These are phyloP conservation scores for Lichtheimia hyalospora DNA, from an alignment of 371 early-diverging fungal species.

Conservation along the genomic window DNA sequence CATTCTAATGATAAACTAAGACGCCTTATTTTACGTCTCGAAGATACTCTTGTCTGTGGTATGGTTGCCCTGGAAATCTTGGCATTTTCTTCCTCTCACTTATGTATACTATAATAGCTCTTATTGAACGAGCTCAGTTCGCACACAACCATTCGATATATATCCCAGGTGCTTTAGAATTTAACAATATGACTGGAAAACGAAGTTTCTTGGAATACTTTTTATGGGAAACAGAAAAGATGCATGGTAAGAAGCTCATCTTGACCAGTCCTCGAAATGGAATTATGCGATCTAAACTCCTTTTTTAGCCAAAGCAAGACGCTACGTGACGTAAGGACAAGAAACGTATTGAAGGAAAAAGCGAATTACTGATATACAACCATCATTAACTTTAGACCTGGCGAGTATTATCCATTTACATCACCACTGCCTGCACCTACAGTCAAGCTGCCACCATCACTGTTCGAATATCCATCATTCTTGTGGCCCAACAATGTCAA, in stretches of 20 bases:
- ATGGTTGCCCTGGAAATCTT: not conserved
- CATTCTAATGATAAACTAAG: slow-evolving; percentile 62
- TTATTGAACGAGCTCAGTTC: slow-evolving; percentile 89
- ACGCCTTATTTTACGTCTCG: slow-evolving; percentile 79
- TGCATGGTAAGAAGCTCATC: slow-evolving; percentile 69
- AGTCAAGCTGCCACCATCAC: slow-evolving; percentile 51
- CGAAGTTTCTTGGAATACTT: slow-evolving; percentile 88
- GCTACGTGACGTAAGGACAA: slow-evolving; percentile 63
- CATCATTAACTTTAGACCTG: slow-evolving; percentile 65
- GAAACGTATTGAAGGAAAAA: not conserved
- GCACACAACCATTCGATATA: slow-evolving; percentile 81
- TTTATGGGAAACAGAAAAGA: slow-evolving; percentile 86
- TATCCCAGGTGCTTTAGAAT: slow-evolving; percentile 63
- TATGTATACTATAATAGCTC: not conserved
- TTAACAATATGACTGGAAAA: slow-evolving; percentile 56
- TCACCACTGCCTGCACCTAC: slow-evolving; percentile 82
- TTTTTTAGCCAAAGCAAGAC: slow-evolving; percentile 78
- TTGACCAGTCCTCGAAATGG: not conserved
- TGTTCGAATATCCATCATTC: slow-evolving; percentile 73
- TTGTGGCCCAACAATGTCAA: slow-evolving; percentile 80
- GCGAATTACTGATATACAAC: not conserved
- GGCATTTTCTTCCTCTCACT: not conserved
- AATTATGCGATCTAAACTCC: not conserved
- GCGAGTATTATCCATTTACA: slow-evolving; percentile 92
- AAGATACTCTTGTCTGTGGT: slow-evolving; percentile 97